A percentile compares a stretch with the other conserved stretches of the same genome.
Conservation (phyloP, 73 alveolate genomes). For the Tetrahymena elliotti region DNA sequence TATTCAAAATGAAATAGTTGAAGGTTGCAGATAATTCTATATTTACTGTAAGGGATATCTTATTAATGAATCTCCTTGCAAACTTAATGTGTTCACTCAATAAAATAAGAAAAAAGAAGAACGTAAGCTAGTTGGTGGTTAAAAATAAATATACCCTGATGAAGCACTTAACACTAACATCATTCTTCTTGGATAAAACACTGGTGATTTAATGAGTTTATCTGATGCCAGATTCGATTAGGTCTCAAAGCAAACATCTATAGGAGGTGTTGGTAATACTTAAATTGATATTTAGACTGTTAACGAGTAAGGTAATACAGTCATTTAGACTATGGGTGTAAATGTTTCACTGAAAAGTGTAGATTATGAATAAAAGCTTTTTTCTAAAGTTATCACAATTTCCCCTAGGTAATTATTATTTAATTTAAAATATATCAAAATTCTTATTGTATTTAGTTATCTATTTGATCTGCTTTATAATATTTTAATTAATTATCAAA, state of each 20-base stretch:
- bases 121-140: background rate
- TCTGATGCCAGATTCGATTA: background rate
- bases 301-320: background rate
- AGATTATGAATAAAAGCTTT: background rate
- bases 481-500: background rate
- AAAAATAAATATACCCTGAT: background rate
- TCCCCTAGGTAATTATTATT: background rate
- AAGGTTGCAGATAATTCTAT: background rate
- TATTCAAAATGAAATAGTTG: background rate
- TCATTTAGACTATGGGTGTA: background rate
- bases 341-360: background rate
- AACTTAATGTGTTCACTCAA: background rate
- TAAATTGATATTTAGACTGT: background rate
- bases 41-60: background rate
- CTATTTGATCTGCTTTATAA: too few species aligned
- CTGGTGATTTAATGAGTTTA: background rate
- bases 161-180: background rate
- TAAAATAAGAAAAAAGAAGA: background rate
- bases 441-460: too few species aligned
- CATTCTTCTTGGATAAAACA: background rate
- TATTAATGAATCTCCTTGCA: background rate
- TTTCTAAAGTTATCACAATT: background rate
- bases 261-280: background rate
- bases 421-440: too few species aligned
- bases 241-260: background rate